Conservation (phyloP, 2,329 filamentous ascomycete species). For the Fusarium coicis region DNA sequence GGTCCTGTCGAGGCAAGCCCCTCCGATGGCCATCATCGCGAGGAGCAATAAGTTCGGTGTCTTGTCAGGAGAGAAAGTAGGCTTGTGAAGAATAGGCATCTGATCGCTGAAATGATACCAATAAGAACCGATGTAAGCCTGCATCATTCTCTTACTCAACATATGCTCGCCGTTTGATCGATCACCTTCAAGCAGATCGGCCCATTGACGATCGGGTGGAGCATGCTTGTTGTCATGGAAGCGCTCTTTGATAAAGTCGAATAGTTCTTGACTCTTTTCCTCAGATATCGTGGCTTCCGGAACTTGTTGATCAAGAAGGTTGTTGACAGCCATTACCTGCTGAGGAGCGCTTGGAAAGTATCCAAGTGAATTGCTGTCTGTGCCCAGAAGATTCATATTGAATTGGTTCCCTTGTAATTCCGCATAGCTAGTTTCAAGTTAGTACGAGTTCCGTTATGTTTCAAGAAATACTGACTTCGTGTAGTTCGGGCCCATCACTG, state of each 20-base stretch:
- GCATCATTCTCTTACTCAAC: slow-evolving; percentile 93
- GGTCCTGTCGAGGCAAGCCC: slow-evolving; percentile 85
- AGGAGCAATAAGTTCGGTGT: slow-evolving; percentile 87
- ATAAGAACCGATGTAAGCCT: slow-evolving; percentile 91
- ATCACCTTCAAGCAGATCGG: slow-evolving; percentile 81
- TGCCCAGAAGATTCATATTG: slow-evolving; percentile 59
- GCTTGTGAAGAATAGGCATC: slow-evolving; percentile 92
- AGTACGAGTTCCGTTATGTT: slow-evolving; percentile 27
- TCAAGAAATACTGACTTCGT: slow-evolving; percentile 57
- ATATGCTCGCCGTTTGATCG: slow-evolving; percentile 71
- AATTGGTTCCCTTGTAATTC: slow-evolving; percentile 58
- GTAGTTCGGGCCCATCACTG: slow-evolving; percentile 57
- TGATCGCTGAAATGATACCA: slow-evolving; percentile 97
- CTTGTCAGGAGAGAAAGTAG: slow-evolving; percentile 89
- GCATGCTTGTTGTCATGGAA: slow-evolving; percentile 85
- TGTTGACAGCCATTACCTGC: slow-evolving; percentile 91
- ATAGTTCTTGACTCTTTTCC: slow-evolving; percentile 84
- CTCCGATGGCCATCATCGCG: slow-evolving; percentile 91
- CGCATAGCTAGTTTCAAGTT: slow-evolving; percentile 58
- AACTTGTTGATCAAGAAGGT: slow-evolving; percentile 81
- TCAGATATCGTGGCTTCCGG: slow-evolving; percentile 86
- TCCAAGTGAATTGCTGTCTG: slow-evolving; percentile 60
- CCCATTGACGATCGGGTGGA: slow-evolving; percentile 78
- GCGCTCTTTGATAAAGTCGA: slow-evolving; percentile 81
- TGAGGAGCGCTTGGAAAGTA: slow-evolving; percentile 72